Conservation (phyloP, 306 rosid genomes). For the Mimosa pudica region DNA sequence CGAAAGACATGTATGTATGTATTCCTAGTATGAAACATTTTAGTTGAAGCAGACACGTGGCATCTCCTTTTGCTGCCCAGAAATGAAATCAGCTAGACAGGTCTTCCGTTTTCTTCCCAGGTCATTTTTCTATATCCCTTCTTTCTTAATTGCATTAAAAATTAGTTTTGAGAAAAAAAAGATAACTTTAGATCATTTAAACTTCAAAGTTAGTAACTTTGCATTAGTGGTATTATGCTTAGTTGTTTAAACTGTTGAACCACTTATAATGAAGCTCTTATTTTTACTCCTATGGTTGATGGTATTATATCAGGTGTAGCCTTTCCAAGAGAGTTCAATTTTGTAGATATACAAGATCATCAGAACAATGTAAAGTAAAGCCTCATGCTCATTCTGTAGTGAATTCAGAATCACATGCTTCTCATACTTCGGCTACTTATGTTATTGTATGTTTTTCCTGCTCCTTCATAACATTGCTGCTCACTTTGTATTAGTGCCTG, state of each 20-base stretch:
- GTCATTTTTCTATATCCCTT: slow-evolving; percentile 42
- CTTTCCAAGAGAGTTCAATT: slow-evolving; percentile 50
- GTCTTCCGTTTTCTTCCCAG: slow-evolving; percentile 56
- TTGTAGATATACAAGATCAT: slow-evolving; percentile 49
- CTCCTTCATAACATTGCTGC: slow-evolving; percentile 16
- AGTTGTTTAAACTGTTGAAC: not conserved
- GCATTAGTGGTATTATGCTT: no score
- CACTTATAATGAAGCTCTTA: not conserved
- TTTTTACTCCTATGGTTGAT: slow-evolving; percentile 20
- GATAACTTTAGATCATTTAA: no score
- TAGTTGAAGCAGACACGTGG: not conserved
- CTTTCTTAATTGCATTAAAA: not conserved
- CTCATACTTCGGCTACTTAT: slow-evolving; percentile 60
- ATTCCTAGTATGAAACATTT: not conserved
- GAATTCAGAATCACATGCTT: slow-evolving; percentile 41
- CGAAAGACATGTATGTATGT: not conserved
- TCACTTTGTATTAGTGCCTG: not conserved
- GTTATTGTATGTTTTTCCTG: slow-evolving; percentile 54
- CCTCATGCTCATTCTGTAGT: slow-evolving; percentile 36
- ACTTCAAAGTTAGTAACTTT: no score
- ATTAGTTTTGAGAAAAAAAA: no score
- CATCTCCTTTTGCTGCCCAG: slow-evolving; percentile 25
- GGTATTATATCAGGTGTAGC: slow-evolving; percentile 51
- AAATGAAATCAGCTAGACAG: slow-evolving; percentile 16
- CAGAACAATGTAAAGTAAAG: slow-evolving; percentile 44